Evolutionary conservation across 2,329 filamentous ascomycete genomes (phyloP).

Genomic region (Botrytis deweyae): DNA sequence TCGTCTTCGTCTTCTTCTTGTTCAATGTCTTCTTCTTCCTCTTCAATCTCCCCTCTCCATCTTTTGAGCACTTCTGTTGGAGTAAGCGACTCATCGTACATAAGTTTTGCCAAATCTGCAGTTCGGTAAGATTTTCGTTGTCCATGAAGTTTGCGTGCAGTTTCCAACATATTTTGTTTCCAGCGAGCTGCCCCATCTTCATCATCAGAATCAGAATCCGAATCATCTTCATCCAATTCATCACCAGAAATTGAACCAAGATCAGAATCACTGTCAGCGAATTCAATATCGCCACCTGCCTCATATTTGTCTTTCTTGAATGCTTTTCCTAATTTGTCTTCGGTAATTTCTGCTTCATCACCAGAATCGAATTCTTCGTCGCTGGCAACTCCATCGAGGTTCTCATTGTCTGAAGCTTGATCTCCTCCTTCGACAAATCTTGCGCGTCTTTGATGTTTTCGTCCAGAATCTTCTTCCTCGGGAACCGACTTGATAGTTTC

Average conservation of each 20-base stretch:
- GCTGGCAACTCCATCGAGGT: slow-evolving; percentile 49
- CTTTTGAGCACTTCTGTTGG: slow-evolving; percentile 72
- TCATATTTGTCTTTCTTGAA: slow-evolving; percentile 50
- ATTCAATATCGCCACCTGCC: slow-evolving; percentile 72
- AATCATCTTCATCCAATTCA: slow-evolving; percentile 52
- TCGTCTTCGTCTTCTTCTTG: slow-evolving; percentile 57
- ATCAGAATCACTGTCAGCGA: slow-evolving; percentile 96
- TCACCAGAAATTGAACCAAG: slow-evolving; percentile 76
- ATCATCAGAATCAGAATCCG: slow-evolving; percentile 42
- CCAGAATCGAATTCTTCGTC: slow-evolving; percentile 45
- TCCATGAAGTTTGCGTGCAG: slow-evolving; percentile 69
- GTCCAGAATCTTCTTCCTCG: slow-evolving; percentile 59
- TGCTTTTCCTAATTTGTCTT: slow-evolving; percentile 59
- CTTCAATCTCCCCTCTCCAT: slow-evolving; percentile 71
- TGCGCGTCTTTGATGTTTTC: slow-evolving; percentile 58
- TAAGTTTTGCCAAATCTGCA: slow-evolving; percentile 77
- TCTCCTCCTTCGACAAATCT: slow-evolving; percentile 57
- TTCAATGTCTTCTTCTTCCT: slow-evolving; percentile 59
- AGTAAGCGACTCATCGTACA: slow-evolving; percentile 81
- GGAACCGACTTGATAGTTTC: slow-evolving; percentile 61
- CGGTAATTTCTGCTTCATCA: slow-evolving; percentile 57
- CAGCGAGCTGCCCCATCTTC: slow-evolving; percentile 67
- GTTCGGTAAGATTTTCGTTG: slow-evolving; percentile 72
- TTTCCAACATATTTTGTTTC: slow-evolving; percentile 83
- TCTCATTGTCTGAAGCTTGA: slow-evolving; percentile 56